Evolutionary conservation across 2,329 filamentous ascomycete genomes (phyloP).

Genomic region (Mariannaea sp.): DNA sequence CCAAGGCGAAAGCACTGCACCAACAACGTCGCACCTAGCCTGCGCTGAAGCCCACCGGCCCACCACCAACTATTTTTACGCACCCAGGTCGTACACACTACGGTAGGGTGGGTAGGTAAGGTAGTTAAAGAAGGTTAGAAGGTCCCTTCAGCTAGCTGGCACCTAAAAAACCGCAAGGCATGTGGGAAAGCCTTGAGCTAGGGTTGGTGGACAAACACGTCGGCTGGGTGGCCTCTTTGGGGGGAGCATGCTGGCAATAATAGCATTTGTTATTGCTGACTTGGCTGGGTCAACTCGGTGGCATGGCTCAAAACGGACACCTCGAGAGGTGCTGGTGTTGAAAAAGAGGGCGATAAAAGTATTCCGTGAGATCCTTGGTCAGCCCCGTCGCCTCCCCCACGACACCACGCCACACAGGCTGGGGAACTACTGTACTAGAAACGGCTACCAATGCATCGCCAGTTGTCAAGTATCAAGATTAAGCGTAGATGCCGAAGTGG

Average conservation of each 20-base stretch:
- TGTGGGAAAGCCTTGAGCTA: no score
- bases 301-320: slow-evolving; percentile 1
- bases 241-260: slow-evolving; percentile 1
- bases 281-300: slow-evolving; percentile 14
- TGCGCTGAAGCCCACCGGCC: slow-evolving; percentile 16
- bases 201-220: neutral
- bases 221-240: neutral
- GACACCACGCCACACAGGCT: slow-evolving; percentile 5
- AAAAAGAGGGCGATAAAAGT: slow-evolving; percentile 12
- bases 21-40: slow-evolving; percentile 28
- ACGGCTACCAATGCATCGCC: slow-evolving; percentile 15
- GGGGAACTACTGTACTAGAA: slow-evolving; percentile 13
- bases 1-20: slow-evolving; percentile 25
- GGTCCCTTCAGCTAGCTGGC: neutral
- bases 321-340: neutral
- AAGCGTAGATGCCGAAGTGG: neutral
- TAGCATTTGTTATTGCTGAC: neutral
- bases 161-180: no score
- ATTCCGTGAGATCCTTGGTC: neutral
- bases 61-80: slow-evolving; percentile 22
- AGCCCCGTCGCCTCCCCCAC: slow-evolving; percentile 9
- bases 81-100: no score
- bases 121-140: no score
- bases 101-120: neutral
- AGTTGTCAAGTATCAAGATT: slow-evolving; percentile 10